Evolutionary conservation across 257 asterid genomes (phyloP), one percentile per base, ranked within the genome.

Genomic region (Ehretia macrophylla): DNA sequence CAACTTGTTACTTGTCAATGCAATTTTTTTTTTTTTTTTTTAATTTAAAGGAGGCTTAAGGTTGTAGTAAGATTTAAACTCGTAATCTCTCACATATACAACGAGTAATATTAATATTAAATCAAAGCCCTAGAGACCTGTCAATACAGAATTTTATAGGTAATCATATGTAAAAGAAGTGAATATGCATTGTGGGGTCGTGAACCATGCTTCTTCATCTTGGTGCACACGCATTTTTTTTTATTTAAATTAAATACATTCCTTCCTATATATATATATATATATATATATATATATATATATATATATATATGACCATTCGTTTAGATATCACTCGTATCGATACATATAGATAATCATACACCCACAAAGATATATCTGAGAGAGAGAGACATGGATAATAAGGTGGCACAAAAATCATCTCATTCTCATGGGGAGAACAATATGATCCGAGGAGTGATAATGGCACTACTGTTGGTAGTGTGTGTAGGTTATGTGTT

Each of bases 401-500:
- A 17, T 18, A 16, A 27, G 47, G 60, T 46, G 56, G 69, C 50
- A 10, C 50, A 48, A 37, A 63, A 37, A 37, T 42, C 70, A 18
- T 55, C 55, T 11, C 27, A n/a, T 38, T 38, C 44, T 38, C 12
- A 42, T 42, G 16, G 16, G 8, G 69, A 51, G 14, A 62, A 49
- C 59, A 73, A 69, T 55, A 17, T 14, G 2, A 10, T 73, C 23
- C 65, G 75, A 70, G 71, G 74, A 22, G 76, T 70, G 19, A 69
- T 88, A 57, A 60, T 74, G 78, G 80, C 74, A 16, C 56, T 74
- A 0, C 55, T 72, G 49, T 5, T 69, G 64, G 72, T 57, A 16
- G 61, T 79, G n/a, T 79, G 75, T 8, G 51, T 65, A 12, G 96
- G 92, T 0, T 77, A 85, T 73, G 64, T 84, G 8, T 38, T 84